Evolutionary conservation across 345 rosid genomes (phyloP).

Genomic region (Raphanus raphanistrum): DNA sequence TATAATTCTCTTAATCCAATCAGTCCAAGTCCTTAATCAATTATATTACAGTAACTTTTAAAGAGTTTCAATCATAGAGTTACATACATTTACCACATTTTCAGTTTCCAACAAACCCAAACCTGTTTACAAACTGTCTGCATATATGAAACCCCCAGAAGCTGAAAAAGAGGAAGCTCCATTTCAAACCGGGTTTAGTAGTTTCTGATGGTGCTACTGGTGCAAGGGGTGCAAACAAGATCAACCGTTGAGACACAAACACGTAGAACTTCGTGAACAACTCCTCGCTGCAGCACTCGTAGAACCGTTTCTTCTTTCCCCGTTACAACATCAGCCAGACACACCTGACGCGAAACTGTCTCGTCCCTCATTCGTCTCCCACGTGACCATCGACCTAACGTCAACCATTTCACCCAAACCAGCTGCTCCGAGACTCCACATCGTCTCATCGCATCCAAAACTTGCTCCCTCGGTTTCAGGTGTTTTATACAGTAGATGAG

Average conservation of each 20-base stretch:
- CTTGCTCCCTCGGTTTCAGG: constrained; percentile 17
- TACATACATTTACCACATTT: not conserved
- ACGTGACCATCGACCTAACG: constrained; percentile 62
- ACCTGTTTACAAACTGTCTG: not conserved
- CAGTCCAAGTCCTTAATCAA: not conserved
- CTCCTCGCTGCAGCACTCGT: constrained; percentile 60
- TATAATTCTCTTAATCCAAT: no score
- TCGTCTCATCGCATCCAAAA: constrained; percentile 45
- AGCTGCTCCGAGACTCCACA: constrained; percentile 53
- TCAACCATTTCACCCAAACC: constrained; percentile 69
- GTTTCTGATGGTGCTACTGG: constrained; percentile 39
- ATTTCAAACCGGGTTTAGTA: constrained; percentile 17
- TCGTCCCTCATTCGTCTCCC: constrained; percentile 77
- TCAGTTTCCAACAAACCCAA: not conserved
- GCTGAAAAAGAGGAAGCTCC: not conserved
- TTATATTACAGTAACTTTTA: no score
- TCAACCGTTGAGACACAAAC: constrained; percentile 52
- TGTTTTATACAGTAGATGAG: constrained; percentile 34
- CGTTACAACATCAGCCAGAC: constrained; percentile 47
- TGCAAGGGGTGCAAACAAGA: constrained; percentile 35
- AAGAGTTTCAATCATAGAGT: not conserved
- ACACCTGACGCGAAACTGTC: constrained; percentile 47
- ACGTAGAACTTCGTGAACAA: constrained; percentile 64
- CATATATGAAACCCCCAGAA: not conserved
- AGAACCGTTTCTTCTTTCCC: constrained; percentile 52